These are phyloP conservation scores for Ascosphaera acerosa DNA, from an alignment of 2,329 filamentous ascomycete species.

Conservation along the genomic window DNA sequence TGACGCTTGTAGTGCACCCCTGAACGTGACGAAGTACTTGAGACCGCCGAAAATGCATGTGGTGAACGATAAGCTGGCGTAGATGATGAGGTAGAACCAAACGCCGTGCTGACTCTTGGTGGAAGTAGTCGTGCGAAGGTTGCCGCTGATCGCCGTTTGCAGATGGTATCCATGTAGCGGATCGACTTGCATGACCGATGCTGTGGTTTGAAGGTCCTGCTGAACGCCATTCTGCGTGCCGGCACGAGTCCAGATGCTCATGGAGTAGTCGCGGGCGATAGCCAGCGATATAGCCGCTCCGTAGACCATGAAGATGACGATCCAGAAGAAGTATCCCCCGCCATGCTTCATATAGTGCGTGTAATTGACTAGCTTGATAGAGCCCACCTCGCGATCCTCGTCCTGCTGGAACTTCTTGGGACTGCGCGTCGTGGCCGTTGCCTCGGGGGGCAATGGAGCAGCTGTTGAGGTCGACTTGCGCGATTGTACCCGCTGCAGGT, in stretches of 20 bases:
- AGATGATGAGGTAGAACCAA: slow-evolving; percentile 41
- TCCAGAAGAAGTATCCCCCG: slow-evolving; percentile 38
- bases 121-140: neutral
- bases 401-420: slow-evolving; percentile 53
- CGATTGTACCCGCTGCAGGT: neutral
- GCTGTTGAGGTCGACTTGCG: neutral
- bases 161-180: neutral
- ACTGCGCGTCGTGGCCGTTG: slow-evolving; percentile 3
- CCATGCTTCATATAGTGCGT: slow-evolving; percentile 38
- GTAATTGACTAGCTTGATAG: slow-evolving; percentile 43
- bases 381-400: slow-evolving; percentile 44
- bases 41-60: slow-evolving; percentile 34
- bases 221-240: slow-evolving; percentile 5
- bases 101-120: slow-evolving; percentile 14
- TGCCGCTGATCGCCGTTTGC: neutral
- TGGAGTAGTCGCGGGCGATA: neutral
- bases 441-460: neutral
- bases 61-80: slow-evolving; percentile 32
- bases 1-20: slow-evolving; percentile 43
- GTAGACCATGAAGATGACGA: slow-evolving; percentile 18
- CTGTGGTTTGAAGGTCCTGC: slow-evolving; percentile 4
- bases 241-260: slow-evolving; percentile 1
- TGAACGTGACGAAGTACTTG: slow-evolving; percentile 37
- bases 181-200: neutral
- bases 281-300: slow-evolving; percentile 1